phyloP scores from a whole-genome alignment of 2,329 filamentous ascomycete species.

The Aspergillus viridinutans region DNA sequence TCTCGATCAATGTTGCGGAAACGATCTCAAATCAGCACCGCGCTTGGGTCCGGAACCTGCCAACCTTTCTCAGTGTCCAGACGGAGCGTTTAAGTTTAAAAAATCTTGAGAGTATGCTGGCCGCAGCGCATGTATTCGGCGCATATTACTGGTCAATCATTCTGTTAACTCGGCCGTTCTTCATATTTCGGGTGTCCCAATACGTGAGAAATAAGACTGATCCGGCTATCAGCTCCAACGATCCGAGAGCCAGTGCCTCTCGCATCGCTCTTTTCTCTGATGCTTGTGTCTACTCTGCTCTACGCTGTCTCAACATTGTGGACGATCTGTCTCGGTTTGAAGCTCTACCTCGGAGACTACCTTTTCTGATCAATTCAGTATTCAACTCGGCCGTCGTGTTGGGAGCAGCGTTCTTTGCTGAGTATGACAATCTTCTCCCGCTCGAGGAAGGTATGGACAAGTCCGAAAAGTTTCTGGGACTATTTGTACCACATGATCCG shows the following conservation, averaged over 20 bases:
- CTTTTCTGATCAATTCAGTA: conserved; percentile 45
- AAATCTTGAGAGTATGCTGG: conserved; percentile 34
- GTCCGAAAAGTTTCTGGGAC: conserved; percentile 29
- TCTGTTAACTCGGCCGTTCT: conserved; percentile 50
- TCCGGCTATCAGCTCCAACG: conserved; percentile 9
- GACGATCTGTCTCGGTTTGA: conserved; percentile 31
- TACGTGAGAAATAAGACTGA: conserved; percentile 30
- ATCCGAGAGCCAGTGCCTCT: conserved; percentile 23
- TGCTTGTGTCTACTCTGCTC: conserved; percentile 44
- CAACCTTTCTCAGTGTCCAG: conserved; percentile 46
- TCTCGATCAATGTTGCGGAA: conserved; percentile 40
- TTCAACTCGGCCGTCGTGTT: conserved; percentile 46
- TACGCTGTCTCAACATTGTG: conserved; percentile 39
- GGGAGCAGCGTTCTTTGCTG: conserved; percentile 44
- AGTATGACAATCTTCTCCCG: conserved; percentile 39
- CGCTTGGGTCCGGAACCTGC: conserved; percentile 39
- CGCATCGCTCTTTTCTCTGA: conserved; percentile 33
- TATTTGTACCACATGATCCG: conserved; percentile 34
- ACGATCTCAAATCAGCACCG: conserved; percentile 41
- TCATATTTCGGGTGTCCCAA: conserved; percentile 49
- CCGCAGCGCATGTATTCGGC: conserved; percentile 48
- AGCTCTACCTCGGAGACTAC: conserved; percentile 40
- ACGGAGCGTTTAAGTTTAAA: conserved; percentile 40
- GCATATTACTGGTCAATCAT: conserved; percentile 54
- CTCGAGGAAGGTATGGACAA: conserved; percentile 32